Percentiles rank a stretch among this genome's conserved stretches.
Evolutionary conservation across 169 alveolate species (phyloP).

Genomic region (Plasmodium reichenowi): DNA sequence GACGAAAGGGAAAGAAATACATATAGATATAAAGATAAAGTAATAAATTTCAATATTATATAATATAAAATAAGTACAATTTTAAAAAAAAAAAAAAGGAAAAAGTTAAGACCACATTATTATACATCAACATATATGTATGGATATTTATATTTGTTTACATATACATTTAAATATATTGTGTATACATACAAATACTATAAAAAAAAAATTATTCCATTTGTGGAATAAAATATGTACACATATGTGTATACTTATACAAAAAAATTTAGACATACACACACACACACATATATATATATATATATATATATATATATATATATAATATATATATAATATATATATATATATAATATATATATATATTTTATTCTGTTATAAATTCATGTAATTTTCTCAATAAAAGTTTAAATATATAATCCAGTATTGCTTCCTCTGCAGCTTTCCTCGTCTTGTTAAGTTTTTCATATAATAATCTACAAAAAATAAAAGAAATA

Average conservation of each 20-base stretch:
- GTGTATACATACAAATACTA: background rate
- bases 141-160: background rate
- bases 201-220: too few species aligned
- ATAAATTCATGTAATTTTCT: slow-evolving; percentile 35
- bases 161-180: background rate
- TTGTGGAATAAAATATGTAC: background rate
- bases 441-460: slow-evolving; percentile 40
- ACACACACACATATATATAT: too few species aligned
- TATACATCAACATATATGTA: background rate
- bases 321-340: too few species aligned
- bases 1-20: too few species aligned
- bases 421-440: slow-evolving; percentile 54
- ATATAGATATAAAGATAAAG: too few species aligned
- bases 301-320: too few species aligned
- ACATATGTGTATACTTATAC: background rate
- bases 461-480: slow-evolving; percentile 50
- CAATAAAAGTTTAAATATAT: slow-evolving; percentile 23
- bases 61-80: too few species aligned
- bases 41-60: too few species aligned
- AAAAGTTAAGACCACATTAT: background rate
- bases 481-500: background rate
- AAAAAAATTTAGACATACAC: too few species aligned
- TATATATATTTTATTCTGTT: background rate
- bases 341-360: too few species aligned
- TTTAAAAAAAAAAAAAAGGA: background rate